Evolutionary conservation across 257 asterid genomes (phyloP), one percentile per base, ranked within the genome.

Genomic region (Ajuga chamaepitys): DNA sequence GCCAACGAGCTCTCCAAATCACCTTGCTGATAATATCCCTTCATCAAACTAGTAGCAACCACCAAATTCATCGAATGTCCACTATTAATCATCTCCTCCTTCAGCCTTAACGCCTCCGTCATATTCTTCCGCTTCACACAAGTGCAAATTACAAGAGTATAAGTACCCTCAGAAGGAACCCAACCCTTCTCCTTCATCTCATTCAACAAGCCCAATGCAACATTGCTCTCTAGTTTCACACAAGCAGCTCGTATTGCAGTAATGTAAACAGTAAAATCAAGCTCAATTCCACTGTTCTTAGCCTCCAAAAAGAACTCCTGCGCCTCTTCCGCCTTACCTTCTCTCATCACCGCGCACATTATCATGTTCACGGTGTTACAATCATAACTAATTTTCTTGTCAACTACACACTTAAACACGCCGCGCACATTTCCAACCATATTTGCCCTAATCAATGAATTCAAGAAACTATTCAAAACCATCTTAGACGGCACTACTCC

Each of bases 21-120:
- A 8, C 95, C 91, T 65, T 77, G 76, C 78, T 77, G 78, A 81
- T 62, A 79, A 74, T 74, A 85, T 13, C 98, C 97, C 79, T 89
- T 92, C 86, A 92, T 92, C 83, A 92, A 82, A 77, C 84, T 80
- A 45, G 89, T 93, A 10, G 95, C 95, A 58, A 76, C 91, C 68
- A 88, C 83, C 75, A 87, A 55, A 76, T 83, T 88, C 93, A 82
- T 53, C 1, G 80, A 55, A 74, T 69, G 79, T 10, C 96, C 95
- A 75, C 68, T 58, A 32, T 44, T 73, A 62, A 87, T 66, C 97
- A 93, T 93, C 71, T 87, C 96, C 44, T 85, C 94, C 71, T 78
- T 89, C 63, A 85, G 64, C 77, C 75, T 85, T 37, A 89, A 65
- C 3, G 98, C 98, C 64, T 71, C 81, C 22, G 18, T 60, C 84